Conservation (phyloP, 1,284 basidiomycete genomes). For the Baeospora myosura region DNA sequence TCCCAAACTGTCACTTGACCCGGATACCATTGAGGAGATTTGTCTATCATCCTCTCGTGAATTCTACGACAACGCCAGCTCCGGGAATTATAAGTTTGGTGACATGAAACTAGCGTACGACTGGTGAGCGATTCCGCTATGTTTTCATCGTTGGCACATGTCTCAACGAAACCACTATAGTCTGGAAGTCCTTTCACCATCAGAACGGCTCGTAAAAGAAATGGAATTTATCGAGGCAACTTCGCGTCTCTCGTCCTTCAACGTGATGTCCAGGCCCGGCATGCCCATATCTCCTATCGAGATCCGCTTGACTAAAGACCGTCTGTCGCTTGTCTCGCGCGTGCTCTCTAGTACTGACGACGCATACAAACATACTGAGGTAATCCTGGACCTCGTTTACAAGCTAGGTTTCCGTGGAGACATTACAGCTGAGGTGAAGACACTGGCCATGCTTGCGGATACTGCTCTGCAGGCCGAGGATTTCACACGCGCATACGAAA, state of each 20-base stretch:
- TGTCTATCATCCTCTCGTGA: conserved; percentile 78
- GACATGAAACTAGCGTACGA: conserved; percentile 95
- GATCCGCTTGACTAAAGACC: conserved; percentile 82
- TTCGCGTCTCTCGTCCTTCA: conserved; percentile 76
- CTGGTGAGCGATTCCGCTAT: conserved; percentile 50
- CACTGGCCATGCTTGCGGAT: conserved; percentile 82
- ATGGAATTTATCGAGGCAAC: conserved; percentile 94
- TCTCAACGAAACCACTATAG: conserved; percentile 33
- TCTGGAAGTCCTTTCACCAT: conserved; percentile 62
- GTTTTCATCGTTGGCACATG: conserved; percentile 4
- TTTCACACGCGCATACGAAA: conserved; percentile 65
- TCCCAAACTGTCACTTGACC: conserved; percentile 43
- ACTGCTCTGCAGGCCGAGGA: conserved; percentile 78
- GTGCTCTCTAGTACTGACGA: conserved; percentile 77
- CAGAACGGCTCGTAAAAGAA: conserved; percentile 60
- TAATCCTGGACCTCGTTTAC: conserved; percentile 80
- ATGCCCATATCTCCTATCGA: conserved; percentile 82
- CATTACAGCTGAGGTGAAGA: conserved; percentile 66
- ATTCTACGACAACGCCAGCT: conserved; percentile 88
- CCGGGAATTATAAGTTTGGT: conserved; percentile 84
- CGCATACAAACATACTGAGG: conserved; percentile 83
- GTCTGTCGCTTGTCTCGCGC: conserved; percentile 73
- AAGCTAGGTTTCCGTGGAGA: conserved; percentile 80
- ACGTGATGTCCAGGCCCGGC: conserved; percentile 66
- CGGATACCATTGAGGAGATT: conserved; percentile 60